These are phyloP conservation scores for Neurospora crassa DNA, from an alignment of 2,329 filamentous ascomycete species.

Conservation along the genomic window DNA sequence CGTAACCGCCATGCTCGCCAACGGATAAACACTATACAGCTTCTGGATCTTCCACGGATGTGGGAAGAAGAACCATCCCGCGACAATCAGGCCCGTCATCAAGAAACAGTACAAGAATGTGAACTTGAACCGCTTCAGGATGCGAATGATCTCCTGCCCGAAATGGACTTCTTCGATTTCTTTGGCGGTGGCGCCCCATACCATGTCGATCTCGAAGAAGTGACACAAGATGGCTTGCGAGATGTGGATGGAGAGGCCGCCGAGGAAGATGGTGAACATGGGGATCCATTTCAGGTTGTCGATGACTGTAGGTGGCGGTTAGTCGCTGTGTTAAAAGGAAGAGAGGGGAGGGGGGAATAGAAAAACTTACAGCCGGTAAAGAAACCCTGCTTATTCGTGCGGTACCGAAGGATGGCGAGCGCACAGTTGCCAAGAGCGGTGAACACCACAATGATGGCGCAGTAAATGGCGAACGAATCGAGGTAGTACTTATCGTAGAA, in stretches of 20 bases:
- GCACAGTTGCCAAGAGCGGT: slow-evolving; percentile 50
- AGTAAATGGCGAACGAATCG: slow-evolving; percentile 55
- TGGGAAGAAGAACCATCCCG: slow-evolving; percentile 35
- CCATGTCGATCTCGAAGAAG: slow-evolving; percentile 33
- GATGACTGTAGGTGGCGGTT: slow-evolving; percentile 22
- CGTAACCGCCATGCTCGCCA: slow-evolving; percentile 39
- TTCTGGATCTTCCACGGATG: slow-evolving; percentile 44
- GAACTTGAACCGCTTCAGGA: slow-evolving; percentile 46
- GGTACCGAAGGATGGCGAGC: slow-evolving; percentile 54
- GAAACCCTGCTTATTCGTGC: slow-evolving; percentile 43
- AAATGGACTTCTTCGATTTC: slow-evolving; percentile 48
- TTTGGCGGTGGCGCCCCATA: slow-evolving; percentile 49
- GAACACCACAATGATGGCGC: slow-evolving; percentile 56
- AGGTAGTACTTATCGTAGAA: slow-evolving; percentile 58
- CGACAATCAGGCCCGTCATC: slow-evolving; percentile 37
- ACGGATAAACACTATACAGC: slow-evolving; percentile 51
- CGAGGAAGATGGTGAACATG: slow-evolving; percentile 30
- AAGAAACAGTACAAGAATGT: slow-evolving; percentile 41
- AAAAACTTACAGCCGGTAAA: slow-evolving; percentile 22
- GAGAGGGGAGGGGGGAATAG: not conserved
- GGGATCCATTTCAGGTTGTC: slow-evolving; percentile 53
- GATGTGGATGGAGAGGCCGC: slow-evolving; percentile 33
- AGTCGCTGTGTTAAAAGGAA: not conserved
- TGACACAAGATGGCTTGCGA: slow-evolving; percentile 32
- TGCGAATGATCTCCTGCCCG: slow-evolving; percentile 43